phyloP scores from a whole-genome alignment of 371 early-diverging fungal species.

The Syncephalastrum sp. region DNA sequence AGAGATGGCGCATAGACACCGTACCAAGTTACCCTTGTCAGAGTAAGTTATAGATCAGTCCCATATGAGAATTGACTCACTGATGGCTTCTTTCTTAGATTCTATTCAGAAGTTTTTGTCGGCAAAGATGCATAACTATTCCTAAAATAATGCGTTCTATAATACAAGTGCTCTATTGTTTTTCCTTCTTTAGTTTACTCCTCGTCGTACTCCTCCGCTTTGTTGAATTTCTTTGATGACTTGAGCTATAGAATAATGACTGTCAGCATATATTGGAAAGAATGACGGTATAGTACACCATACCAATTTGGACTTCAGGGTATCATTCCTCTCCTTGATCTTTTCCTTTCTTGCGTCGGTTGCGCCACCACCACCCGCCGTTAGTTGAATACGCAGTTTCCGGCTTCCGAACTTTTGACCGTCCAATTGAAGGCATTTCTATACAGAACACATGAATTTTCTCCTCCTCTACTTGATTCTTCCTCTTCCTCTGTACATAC shows the following conservation, averaged over 20 bases:
- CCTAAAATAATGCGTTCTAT: no score
- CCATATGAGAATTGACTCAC: neutral
- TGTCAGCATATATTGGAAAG: no score
- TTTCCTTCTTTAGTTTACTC: no score
- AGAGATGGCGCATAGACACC: slow-evolving; percentile 54
- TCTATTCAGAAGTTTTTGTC: slow-evolving; percentile 14
- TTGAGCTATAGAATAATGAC: no score
- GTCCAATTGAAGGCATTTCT: slow-evolving; percentile 71
- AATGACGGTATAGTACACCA: no score
- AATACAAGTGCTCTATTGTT: no score
- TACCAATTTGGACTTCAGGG: no score
- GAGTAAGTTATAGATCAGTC: slow-evolving; percentile 32
- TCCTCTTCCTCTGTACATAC: slow-evolving; percentile 24
- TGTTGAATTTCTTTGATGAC: no score
- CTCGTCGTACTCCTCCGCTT: no score
- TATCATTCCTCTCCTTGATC: slow-evolving; percentile 61
- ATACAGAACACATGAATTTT: neutral
- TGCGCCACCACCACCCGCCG: slow-evolving; percentile 80
- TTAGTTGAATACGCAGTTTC: slow-evolving; percentile 77
- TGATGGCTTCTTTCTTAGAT: neutral
- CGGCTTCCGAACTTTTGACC: slow-evolving; percentile 63
- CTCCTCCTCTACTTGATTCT: neutral
- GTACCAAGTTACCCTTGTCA: slow-evolving; percentile 44
- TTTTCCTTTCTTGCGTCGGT: slow-evolving; percentile 65
- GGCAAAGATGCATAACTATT: slow-evolving; percentile 5